Conservation (phyloP, 164 flowering plant species). For the Echeveria elegans region DNA sequence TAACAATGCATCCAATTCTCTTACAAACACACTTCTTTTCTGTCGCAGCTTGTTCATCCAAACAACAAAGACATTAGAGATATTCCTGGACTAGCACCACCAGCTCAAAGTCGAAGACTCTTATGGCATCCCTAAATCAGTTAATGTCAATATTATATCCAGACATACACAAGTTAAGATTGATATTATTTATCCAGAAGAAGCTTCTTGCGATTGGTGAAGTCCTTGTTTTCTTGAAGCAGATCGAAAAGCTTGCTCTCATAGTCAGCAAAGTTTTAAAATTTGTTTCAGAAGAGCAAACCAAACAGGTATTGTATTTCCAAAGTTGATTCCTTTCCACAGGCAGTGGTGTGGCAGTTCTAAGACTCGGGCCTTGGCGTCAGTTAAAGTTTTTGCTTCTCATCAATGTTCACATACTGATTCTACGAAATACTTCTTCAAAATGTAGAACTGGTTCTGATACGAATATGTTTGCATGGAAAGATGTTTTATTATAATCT, state of each 20-base stretch:
- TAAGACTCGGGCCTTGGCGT: no score
- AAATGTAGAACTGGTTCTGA: no score
- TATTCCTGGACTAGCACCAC: not conserved
- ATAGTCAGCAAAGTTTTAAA: not conserved
- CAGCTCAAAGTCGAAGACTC: slow-evolving; percentile 1
- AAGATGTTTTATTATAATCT: no score
- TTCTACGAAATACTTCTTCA: no score
- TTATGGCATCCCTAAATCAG: not conserved
- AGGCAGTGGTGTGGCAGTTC: no score
- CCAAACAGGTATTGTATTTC: not conserved
- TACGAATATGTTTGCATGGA: no score
- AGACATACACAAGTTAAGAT: not conserved
- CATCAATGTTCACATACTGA: no score
- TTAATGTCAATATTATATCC: not conserved
- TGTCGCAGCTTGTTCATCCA: slow-evolving; percentile 31
- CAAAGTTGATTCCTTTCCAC: not conserved
- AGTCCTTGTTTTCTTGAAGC: not conserved
- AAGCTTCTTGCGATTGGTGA: not conserved
- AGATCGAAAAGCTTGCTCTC: not conserved
- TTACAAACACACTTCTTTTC: not conserved
- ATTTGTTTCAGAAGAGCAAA: not conserved
- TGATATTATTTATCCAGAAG: not conserved
- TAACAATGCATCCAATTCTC: not conserved
- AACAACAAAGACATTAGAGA: slow-evolving; percentile 1
- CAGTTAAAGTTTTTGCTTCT: not conserved